Conservation (phyloP, 495 filamentous ascomycete species). For the Stereocaulon alpinum region DNA sequence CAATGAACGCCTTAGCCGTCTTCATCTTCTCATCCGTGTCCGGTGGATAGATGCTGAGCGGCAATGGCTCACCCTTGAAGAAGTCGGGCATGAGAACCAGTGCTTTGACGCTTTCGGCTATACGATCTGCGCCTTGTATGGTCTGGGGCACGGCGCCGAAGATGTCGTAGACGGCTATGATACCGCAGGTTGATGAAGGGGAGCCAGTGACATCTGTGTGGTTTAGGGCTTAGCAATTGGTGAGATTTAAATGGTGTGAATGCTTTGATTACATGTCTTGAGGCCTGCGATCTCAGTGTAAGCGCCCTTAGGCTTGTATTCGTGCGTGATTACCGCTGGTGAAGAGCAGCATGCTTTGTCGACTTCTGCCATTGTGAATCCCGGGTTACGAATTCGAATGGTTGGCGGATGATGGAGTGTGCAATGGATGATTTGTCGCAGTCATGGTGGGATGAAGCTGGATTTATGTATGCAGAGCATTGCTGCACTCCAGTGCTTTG, state of each 20-base stretch:
- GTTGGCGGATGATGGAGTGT: neutral
- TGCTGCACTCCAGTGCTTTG: neutral
- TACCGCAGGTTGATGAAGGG: constrained; percentile 26
- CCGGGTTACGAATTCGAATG: neutral
- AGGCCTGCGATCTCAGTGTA: constrained; percentile 53
- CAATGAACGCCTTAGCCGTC: constrained; percentile 25
- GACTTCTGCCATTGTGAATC: constrained; percentile 3
- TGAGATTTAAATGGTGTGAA: neutral
- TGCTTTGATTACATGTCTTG: constrained; percentile 50
- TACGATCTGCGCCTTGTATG: constrained; percentile 45
- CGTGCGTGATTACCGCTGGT: constrained; percentile 26
- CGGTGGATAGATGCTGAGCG: constrained; percentile 28
- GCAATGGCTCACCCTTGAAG: constrained; percentile 31
- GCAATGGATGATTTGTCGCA: neutral
- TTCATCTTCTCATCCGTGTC: constrained; percentile 38
- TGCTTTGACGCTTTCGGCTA: constrained; percentile 31
- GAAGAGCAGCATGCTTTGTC: constrained; percentile 13
- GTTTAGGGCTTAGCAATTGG: neutral
- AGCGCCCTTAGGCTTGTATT: constrained; percentile 54
- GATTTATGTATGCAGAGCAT: neutral
- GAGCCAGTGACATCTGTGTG: constrained; percentile 37
- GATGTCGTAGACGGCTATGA: constrained; percentile 45
- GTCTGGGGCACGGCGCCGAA: constrained; percentile 44
- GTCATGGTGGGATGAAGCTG: neutral
- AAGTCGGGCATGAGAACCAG: constrained; percentile 40